A percentile compares a stretch with the other conserved stretches of the same genome.
These are phyloP conservation scores for Syzygium syzygioides DNA, from an alignment of 441 rosid species.

Conservation along the genomic window DNA sequence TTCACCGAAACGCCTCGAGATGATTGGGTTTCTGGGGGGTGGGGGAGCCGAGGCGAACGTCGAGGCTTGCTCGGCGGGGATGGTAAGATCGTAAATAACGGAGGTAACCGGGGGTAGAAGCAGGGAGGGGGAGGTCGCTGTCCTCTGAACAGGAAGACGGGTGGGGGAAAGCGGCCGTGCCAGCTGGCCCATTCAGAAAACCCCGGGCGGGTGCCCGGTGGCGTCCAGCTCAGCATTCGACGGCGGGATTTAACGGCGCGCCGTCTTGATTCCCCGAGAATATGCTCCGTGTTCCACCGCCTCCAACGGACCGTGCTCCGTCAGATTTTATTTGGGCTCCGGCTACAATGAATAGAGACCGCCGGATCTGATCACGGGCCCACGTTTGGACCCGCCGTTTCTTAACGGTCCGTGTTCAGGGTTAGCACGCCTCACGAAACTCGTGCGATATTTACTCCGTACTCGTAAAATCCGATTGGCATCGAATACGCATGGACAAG, in stretches of 20 bases:
- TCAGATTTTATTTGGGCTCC: neutral
- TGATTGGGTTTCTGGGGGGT: neutral
- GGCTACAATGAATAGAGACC: neutral
- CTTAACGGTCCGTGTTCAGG: too few relatives aligned
- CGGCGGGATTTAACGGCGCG: constrained; percentile 5
- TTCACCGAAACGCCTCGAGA: neutral
- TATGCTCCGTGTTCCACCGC: neutral
- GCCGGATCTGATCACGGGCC: neutral
- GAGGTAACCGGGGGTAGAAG: neutral
- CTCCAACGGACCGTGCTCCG: neutral
- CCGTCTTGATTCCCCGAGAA: neutral
- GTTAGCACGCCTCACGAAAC: too few relatives aligned
- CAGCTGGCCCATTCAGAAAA: constrained; percentile 22
- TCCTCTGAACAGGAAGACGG: neutral
- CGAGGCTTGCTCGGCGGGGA: neutral
- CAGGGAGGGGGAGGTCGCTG: neutral
- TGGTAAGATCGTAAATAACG: neutral
- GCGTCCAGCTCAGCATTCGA: constrained; percentile 34
- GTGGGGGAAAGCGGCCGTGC: neutral
- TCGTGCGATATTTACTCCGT: neutral
- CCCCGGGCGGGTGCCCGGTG: constrained; percentile 8
- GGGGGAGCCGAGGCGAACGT: neutral
- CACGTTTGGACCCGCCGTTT: neutral
- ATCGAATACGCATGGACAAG: neutral
- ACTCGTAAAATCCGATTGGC: neutral